phyloP scores from a whole-genome alignment of 352 stramenopile species.

The Phytophthora megakarya region DNA sequence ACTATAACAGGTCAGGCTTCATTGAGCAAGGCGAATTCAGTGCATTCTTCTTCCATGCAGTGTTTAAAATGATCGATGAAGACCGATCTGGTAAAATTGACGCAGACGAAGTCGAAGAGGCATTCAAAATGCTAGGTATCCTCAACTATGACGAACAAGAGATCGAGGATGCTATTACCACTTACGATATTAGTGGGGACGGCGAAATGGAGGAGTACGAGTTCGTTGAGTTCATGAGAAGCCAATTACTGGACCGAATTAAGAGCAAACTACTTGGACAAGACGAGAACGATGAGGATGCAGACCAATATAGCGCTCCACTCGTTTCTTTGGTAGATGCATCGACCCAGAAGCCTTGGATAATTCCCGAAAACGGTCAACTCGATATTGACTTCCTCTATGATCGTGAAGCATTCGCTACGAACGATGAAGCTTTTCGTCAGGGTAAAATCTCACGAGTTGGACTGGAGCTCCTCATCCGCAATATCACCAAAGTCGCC shows the following conservation, averaged over 20 bases:
- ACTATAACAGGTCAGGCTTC: conserved; percentile 56
- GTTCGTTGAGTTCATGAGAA: conserved; percentile 84
- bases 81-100: conserved; percentile 81
- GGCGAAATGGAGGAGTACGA: conserved; percentile 83
- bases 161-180: conserved; percentile 62
- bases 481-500: conserved; percentile 62
- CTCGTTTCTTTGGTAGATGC: conserved; percentile 51
- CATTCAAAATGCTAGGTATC: conserved; percentile 74
- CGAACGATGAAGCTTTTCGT: conserved; percentile 54
- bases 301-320: conserved; percentile 7
- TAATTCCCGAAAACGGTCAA: conserved; percentile 59
- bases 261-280: conserved; percentile 49
- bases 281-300: conserved; percentile 8
- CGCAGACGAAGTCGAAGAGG: conserved; percentile 70
- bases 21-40: conserved; percentile 68
- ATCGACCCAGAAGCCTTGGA: conserved; percentile 65
- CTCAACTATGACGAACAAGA: conserved; percentile 65
- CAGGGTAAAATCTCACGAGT: conserved; percentile 67
- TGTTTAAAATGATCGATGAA: conserved; percentile 79
- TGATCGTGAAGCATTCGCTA: conserved; percentile 70
- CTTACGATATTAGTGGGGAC: conserved; percentile 77
- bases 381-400: conserved; percentile 85
- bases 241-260: conserved; percentile 62
- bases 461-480: conserved; percentile 74
- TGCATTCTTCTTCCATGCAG: conserved; percentile 71